Evolutionary conservation across 2,329 filamentous ascomycete species (phyloP).

Genomic region (Eurotiales sp.): DNA sequence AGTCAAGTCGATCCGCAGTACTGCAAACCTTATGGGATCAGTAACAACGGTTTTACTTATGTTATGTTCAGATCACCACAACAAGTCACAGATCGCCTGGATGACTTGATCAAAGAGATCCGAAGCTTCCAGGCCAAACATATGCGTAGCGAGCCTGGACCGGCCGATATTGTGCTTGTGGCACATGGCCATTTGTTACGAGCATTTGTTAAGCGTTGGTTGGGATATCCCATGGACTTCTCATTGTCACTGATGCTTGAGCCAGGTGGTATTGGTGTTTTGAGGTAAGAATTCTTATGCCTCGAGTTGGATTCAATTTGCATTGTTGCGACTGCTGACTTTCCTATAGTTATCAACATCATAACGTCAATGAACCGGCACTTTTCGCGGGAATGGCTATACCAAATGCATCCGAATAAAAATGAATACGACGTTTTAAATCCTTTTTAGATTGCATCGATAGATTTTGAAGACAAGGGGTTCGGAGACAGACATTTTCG

Average conservation of each 20-base stretch:
- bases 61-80: slow-evolving; percentile 24
- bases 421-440: not conserved
- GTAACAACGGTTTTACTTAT: not conserved
- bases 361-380: slow-evolving; percentile 38
- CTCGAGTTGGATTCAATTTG: too few relatives aligned
- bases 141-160: slow-evolving; percentile 37
- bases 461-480: not conserved
- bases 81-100: slow-evolving; percentile 40
- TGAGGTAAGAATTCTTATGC: slow-evolving; percentile 38
- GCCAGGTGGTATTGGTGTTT: slow-evolving; percentile 41
- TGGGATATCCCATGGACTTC: slow-evolving; percentile 40
- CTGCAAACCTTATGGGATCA: not conserved
- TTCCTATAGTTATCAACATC: slow-evolving; percentile 31
- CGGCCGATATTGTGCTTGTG: slow-evolving; percentile 37
- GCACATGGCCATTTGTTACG: slow-evolving; percentile 46
- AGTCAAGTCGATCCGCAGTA: slow-evolving; percentile 18
- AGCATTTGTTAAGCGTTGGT: slow-evolving; percentile 47
- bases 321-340: not conserved
- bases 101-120: slow-evolving; percentile 42
- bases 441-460: too few relatives aligned
- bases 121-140: slow-evolving; percentile 35
- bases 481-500: not conserved
- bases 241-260: slow-evolving; percentile 42
- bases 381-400: slow-evolving; percentile 42
- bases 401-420: slow-evolving; percentile 18